Evolutionary conservation across 495 filamentous ascomycete genomes (phyloP), one percentile per base, ranked within the genome.

Genomic region (Cladorrhinum samala): DNA sequence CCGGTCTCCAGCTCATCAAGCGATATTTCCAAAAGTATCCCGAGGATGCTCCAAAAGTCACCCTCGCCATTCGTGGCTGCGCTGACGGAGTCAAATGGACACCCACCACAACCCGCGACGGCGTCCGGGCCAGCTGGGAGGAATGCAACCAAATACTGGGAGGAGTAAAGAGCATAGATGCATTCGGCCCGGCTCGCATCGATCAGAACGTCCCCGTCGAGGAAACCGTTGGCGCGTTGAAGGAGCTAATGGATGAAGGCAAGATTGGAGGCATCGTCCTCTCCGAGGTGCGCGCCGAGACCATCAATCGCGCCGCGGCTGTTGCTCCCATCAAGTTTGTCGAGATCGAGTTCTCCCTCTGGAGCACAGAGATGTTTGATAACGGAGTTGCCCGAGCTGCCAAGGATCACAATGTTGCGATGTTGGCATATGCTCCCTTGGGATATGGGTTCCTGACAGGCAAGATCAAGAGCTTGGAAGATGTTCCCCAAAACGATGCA

Each of bases 281-380:
- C 43, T 81, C 76, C 45, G 87, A 90, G 61, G 80, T 82, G 11
- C 70, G 75, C 46, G 85, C 84, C 6, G 72, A 78, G 17, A 86
- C 84, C 0, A 86, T 90, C 54, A 68, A 80, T n/a, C 70, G 75
- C 53, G 87, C 88, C 52, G 68, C 68, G 38, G 78, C 80, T 42
- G 68, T 86, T 19, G 75, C 80, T 52, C 79, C 80, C 23, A 86
- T 91, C 55, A 72, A 73, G 2, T 79, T 79, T 3, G 83, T 88
- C 14, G 87, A 91, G 60, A 79, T 85, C n/a, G 87, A 91, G 66
- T 67, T 89, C 55, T 83, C 78, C 1, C 62, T 90, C 3, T 88
- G 75, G 68, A 68, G 76, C 7, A 80, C 81, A 9, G 78, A 83
- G 19, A 82, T 87, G 46, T 64, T 87, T 5, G 66, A 77, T 9